Percentiles rank a stretch among this genome's conserved stretches.
phyloP scores from a whole-genome alignment of 2,329 filamentous ascomycete genomes.

The Nemania diffusa region DNA sequence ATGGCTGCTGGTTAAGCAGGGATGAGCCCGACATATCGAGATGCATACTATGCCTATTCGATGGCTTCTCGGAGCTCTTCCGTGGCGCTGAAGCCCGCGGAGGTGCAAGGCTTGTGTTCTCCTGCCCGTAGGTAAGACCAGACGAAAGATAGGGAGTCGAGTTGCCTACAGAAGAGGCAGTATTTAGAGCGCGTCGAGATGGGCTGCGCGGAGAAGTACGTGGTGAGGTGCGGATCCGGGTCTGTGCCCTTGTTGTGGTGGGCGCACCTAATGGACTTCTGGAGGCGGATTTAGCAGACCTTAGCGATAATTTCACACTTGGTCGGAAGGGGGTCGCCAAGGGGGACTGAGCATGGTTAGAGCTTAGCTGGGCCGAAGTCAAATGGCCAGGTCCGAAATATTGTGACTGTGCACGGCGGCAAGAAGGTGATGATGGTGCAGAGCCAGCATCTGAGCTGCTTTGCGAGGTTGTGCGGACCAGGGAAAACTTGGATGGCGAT shows the following conservation, averaged over 20 bases:
- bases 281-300: conserved; percentile 70
- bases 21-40: conserved; percentile 66
- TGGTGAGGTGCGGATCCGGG: conserved; percentile 73
- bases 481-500: conserved; percentile 89
- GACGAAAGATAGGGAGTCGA: conserved; percentile 59
- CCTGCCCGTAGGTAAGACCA: conserved; percentile 56
- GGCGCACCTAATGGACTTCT: conserved; percentile 54
- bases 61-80: conserved; percentile 59
- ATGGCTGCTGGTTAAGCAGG: conserved; percentile 61
- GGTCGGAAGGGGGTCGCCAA: conserved; percentile 73
- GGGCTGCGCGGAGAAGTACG: conserved; percentile 80
- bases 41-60: conserved; percentile 64
- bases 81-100: conserved; percentile 56
- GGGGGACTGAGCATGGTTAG: conserved; percentile 56
- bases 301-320: conserved; percentile 72
- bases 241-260: conserved; percentile 64
- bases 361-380: conserved; percentile 52
- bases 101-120: conserved; percentile 52
- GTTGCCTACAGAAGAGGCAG: conserved; percentile 78
- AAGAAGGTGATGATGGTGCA: conserved; percentile 60
- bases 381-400: conserved; percentile 54
- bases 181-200: conserved; percentile 78
- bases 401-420: conserved; percentile 57
- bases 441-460: conserved; percentile 59
- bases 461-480: conserved; percentile 63